phyloP scores from a whole-genome alignment of 257 asterid genomes.

The Gardenia jasminoides region DNA sequence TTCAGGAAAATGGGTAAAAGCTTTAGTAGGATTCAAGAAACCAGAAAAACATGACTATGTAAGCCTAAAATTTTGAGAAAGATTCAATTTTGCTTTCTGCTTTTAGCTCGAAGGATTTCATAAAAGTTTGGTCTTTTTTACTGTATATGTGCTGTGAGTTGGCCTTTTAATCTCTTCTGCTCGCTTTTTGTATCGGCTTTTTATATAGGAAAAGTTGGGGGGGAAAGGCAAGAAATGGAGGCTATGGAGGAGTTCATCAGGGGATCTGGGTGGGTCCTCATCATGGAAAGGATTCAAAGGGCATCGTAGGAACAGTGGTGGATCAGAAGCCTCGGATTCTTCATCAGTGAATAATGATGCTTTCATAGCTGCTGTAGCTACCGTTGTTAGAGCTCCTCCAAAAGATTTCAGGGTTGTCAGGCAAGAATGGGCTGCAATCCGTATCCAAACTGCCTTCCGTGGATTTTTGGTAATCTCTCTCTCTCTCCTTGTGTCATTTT shows the following conservation, averaged over 20 bases:
- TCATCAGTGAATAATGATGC: constrained; percentile 60
- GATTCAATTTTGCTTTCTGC: constrained; percentile 17
- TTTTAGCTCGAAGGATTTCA: not conserved
- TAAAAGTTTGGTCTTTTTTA: not conserved
- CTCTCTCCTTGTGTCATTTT: not conserved
- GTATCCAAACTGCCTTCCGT: constrained; percentile 89
- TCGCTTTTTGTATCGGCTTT: not conserved
- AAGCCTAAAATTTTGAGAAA: constrained; percentile 32
- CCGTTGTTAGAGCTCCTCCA: constrained; percentile 90
- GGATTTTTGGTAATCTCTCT: constrained; percentile 66
- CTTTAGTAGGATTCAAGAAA: constrained; percentile 73
- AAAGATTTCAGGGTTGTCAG: constrained; percentile 75
- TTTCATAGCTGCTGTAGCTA: constrained; percentile 72
- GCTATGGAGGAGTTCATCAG: constrained; percentile 68
- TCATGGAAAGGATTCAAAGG: constrained; percentile 62
- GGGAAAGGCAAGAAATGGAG: constrained; percentile 85
- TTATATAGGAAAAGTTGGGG: constrained; percentile 52
- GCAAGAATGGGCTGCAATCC: constrained; percentile 93
- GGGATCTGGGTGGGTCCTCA: constrained; percentile 51
- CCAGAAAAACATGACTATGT: constrained; percentile 71
- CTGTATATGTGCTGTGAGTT: not conserved
- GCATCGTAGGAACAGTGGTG: constrained; percentile 32
- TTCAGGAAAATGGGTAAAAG: constrained; percentile 90
- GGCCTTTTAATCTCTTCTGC: not conserved
- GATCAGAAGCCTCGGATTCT: constrained; percentile 55